A percentile compares a stretch with the other conserved stretches of the same genome.
These are phyloP conservation scores for Atractiella rhizophila DNA, from an alignment of 768 basidiomycete species.

Conservation along the genomic window DNA sequence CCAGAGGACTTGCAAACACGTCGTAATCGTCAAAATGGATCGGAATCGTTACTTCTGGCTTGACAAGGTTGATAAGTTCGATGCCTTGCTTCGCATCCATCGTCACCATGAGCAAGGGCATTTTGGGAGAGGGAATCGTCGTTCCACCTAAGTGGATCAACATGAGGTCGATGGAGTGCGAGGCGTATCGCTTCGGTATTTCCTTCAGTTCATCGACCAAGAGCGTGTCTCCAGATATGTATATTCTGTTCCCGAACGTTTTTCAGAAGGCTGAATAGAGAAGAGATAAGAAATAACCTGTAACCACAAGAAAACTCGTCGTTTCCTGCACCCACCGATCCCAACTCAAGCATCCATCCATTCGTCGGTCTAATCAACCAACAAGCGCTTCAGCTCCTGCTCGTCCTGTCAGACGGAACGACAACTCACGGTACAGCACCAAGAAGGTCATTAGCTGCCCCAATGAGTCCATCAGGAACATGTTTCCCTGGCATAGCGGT, in stretches of 20 bases:
- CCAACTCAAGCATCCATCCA: conserved; percentile 19
- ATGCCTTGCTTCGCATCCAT: conserved; percentile 22
- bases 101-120: conserved; percentile 19
- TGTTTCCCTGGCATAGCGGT: conserved; percentile 21
- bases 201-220: conserved; percentile 21
- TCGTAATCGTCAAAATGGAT: conserved; percentile 20
- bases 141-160: conserved; percentile 22
- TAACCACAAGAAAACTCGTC: conserved; percentile 5
- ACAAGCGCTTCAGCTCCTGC: too few species aligned
- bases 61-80: conserved; percentile 19
- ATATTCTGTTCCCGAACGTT: too few species aligned
- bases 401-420: too few species aligned
- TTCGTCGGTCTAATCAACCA: too few species aligned
- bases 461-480: conserved; percentile 16
- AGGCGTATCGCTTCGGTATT: conserved; percentile 20
- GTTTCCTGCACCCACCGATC: background rate
- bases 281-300: conserved; percentile 18
- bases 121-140: conserved; percentile 18
- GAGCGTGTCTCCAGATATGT: conserved; percentile 20
- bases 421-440: conserved; percentile 19
- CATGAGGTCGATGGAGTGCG: conserved; percentile 21
- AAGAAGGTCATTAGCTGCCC: conserved; percentile 15
- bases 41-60: conserved; percentile 21
- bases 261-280: too few species aligned
- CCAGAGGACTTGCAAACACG: conserved; percentile 18